These are phyloP conservation scores for Gastrolobium villosum DNA, from an alignment of 306 rosid genomes.

Conservation along the genomic window DNA sequence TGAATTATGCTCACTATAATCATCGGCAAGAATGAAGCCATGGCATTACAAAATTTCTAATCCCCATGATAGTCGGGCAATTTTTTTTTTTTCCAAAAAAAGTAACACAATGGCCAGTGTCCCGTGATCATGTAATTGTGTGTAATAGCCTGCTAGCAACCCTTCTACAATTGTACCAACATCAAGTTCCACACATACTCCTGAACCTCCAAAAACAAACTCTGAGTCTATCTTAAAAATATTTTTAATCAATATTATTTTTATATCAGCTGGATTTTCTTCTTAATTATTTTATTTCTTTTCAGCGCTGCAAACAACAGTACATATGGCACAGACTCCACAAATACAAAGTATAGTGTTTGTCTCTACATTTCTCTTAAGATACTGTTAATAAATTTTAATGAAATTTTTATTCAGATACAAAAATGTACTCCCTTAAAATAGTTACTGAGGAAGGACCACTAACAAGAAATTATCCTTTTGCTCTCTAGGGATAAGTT, in stretches of 20 bases:
- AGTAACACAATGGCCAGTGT: too few relatives aligned
- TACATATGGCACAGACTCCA: constrained; percentile 51
- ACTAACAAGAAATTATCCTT: constrained; percentile 7
- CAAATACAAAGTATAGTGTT: constrained; percentile 60
- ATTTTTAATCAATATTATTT: constrained; percentile 22
- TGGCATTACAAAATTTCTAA: too few relatives aligned
- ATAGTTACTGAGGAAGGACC: constrained; percentile 14
- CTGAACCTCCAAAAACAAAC: constrained; percentile 57
- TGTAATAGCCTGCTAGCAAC: constrained; percentile 71
- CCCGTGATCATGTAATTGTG: constrained; percentile 37
- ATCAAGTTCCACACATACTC: constrained; percentile 54
- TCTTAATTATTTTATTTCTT: not conserved
- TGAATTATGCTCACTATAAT: too few relatives aligned
- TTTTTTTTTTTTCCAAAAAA: too few relatives aligned
- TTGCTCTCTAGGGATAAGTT: not conserved
- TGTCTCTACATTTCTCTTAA: constrained; percentile 28
- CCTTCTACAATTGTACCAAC: constrained; percentile 61
- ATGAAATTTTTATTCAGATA: constrained; percentile 7
- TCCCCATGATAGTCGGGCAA: too few relatives aligned
- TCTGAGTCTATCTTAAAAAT: constrained; percentile 60
- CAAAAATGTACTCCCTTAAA: not conserved
- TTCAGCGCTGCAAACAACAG: constrained; percentile 57
- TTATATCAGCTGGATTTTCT: constrained; percentile 14
- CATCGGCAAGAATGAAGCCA: too few relatives aligned
- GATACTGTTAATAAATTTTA: constrained; percentile 11